A percentile compares a stretch with the other conserved stretches of the same genome.
Conservation (phyloP, 768 basidiomycete genomes). For the Brasilioporus rufonigricans region DNA sequence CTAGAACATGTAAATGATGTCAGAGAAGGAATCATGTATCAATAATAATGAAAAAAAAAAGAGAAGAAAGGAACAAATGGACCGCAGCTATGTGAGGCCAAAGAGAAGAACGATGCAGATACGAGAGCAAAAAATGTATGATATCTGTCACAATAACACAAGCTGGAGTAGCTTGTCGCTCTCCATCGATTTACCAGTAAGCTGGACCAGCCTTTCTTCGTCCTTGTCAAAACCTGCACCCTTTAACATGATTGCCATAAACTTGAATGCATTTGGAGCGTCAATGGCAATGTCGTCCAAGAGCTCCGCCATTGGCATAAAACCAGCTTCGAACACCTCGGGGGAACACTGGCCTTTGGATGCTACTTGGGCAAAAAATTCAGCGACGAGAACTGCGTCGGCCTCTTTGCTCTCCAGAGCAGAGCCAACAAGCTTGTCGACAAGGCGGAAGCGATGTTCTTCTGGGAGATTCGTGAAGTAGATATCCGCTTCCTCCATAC, state of each 20-base stretch:
- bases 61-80: too few species aligned
- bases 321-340: conserved; percentile 71
- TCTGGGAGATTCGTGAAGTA: conserved; percentile 78
- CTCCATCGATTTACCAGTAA: conserved; percentile 62
- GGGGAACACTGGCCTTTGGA: conserved; percentile 58
- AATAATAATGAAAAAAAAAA: too few species aligned
- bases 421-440: conserved; percentile 69
- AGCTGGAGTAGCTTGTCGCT: conserved; percentile 58
- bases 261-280: conserved; percentile 78
- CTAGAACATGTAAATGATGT: too few species aligned
- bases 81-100: too few species aligned
- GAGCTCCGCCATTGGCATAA: conserved; percentile 64
- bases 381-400: conserved; percentile 74
- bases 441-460: conserved; percentile 59
- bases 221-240: conserved; percentile 59
- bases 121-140: conserved; percentile 21
- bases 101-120: too few species aligned
- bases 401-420: conserved; percentile 82
- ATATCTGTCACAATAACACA: conserved; percentile 42
- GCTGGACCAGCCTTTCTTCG: conserved; percentile 51
- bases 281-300: conserved; percentile 90
- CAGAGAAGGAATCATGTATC: too few species aligned
- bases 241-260: conserved; percentile 73
- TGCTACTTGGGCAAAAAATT: conserved; percentile 64
- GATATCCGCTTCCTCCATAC: conserved; percentile 80